Percentiles rank a stretch among this genome's conserved stretches.
These are phyloP conservation scores for Pseudognaphalium luteoalbum DNA, from an alignment of 129 eudicot species.

Conservation along the genomic window DNA sequence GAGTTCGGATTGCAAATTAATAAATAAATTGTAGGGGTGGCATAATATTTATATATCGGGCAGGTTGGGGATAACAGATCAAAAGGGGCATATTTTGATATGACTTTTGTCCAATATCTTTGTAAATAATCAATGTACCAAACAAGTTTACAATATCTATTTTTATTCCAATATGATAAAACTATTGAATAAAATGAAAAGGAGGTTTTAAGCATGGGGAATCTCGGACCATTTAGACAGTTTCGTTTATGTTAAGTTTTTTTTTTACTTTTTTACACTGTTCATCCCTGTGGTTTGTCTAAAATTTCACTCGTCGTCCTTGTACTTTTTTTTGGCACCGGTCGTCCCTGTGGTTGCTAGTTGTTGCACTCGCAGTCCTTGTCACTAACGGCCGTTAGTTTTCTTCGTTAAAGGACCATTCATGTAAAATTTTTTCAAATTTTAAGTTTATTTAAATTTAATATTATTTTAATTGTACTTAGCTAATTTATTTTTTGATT, in stretches of 20 bases:
- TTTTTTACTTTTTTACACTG: no score
- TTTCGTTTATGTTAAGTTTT: background rate
- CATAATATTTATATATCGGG: background rate
- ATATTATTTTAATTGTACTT: no score
- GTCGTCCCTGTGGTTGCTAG: no score
- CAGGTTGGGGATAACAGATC: background rate
- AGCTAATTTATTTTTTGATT: no score
- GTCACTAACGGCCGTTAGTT: no score
- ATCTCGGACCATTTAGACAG: background rate
- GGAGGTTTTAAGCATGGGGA: background rate
- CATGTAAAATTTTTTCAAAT: no score
- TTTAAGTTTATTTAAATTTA: no score
- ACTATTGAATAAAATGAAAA: background rate
- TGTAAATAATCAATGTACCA: background rate
- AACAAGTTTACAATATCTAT: background rate
- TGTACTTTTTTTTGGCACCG: no score
- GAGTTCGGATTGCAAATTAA: conserved; percentile 3
- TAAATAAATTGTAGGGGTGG: background rate
- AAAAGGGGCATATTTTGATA: background rate
- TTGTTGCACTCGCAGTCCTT: no score
- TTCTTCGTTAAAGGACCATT: no score
- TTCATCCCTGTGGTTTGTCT: no score
- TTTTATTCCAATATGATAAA: background rate
- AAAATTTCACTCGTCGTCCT: no score
- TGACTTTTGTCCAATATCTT: background rate